phyloP scores from a whole-genome alignment of 2,329 filamentous ascomycete species.

The Davidsoniella neocaledoniae region DNA sequence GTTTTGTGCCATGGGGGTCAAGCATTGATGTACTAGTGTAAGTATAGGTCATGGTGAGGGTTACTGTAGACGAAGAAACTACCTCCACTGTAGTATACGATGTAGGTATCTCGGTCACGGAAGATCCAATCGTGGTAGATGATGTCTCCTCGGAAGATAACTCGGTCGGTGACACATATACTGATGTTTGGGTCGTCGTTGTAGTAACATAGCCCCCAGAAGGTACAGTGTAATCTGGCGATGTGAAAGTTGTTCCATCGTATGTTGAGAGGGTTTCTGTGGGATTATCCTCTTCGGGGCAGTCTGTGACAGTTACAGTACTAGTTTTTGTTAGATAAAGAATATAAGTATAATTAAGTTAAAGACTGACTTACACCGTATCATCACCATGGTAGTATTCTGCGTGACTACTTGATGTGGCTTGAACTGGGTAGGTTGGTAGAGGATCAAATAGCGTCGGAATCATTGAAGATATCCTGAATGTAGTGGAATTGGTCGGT shows the following conservation, averaged over 20 bases:
- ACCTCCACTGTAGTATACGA: background rate
- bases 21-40: background rate
- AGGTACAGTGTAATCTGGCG: background rate
- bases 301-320: constrained; percentile 6
- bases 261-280: background rate
- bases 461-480: background rate
- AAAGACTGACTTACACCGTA: constrained; percentile 3
- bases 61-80: background rate
- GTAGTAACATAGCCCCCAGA: background rate
- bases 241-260: background rate
- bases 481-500: background rate
- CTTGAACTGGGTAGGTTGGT: background rate
- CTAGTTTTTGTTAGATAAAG: background rate
- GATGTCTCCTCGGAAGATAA: background rate
- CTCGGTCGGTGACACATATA: too few relatives aligned
- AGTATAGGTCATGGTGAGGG: background rate
- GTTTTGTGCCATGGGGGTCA: too few relatives aligned
- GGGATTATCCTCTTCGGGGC: background rate
- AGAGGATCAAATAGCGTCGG: constrained; percentile 4
- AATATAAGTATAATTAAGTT: background rate
- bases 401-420: background rate
- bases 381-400: background rate
- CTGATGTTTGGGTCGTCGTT: too few relatives aligned
- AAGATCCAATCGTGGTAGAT: background rate
- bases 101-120: background rate